Evolutionary conservation across 2,329 filamentous ascomycete species (phyloP).

Genomic region (Dothidotthia symphoricarpi): DNA sequence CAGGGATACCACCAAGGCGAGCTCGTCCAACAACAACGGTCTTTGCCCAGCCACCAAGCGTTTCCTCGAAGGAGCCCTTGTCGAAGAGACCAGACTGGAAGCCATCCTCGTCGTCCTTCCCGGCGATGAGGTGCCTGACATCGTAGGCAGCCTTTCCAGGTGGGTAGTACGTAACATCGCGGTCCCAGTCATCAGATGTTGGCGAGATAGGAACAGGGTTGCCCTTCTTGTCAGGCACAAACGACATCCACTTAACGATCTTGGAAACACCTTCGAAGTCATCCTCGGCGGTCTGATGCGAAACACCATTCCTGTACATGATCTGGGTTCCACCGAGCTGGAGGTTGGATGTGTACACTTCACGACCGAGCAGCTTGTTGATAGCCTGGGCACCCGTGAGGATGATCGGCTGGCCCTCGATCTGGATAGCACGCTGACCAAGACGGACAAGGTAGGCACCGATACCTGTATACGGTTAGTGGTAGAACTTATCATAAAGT

Average conservation of each 20-base stretch:
- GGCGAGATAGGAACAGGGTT: constrained; percentile 90
- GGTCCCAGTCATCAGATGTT: constrained; percentile 84
- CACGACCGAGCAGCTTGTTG: constrained; percentile 96
- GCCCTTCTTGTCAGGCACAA: constrained; percentile 92
- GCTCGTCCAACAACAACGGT: constrained; percentile 96
- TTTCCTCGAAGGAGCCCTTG: constrained; percentile 93
- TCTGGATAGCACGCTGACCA: constrained; percentile 96
- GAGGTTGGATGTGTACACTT: constrained; percentile 98
- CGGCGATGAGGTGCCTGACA: constrained; percentile 88
- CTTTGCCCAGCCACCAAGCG: constrained; percentile 93
- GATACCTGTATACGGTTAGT: constrained; percentile 63
- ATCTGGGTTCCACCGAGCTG: constrained; percentile 99
- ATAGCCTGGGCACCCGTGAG: constrained; percentile 94
- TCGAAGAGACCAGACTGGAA: constrained; percentile 94
- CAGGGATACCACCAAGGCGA: constrained; percentile 92
- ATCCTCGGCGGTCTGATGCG: constrained; percentile 95
- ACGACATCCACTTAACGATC: constrained; percentile 98
- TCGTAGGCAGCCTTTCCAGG: constrained; percentile 85
- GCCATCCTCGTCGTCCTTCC: constrained; percentile 79
- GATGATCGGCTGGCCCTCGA: constrained; percentile 98
- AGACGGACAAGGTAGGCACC: constrained; percentile 98
- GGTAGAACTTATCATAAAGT: constrained; percentile 58
- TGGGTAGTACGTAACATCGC: constrained; percentile 79
- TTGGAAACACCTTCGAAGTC: constrained; percentile 97
- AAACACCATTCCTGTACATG: constrained; percentile 99